Base-by-base conservation (phyloP, 345 rosid genomes). In the Ailanthus altissimus region DNA sequence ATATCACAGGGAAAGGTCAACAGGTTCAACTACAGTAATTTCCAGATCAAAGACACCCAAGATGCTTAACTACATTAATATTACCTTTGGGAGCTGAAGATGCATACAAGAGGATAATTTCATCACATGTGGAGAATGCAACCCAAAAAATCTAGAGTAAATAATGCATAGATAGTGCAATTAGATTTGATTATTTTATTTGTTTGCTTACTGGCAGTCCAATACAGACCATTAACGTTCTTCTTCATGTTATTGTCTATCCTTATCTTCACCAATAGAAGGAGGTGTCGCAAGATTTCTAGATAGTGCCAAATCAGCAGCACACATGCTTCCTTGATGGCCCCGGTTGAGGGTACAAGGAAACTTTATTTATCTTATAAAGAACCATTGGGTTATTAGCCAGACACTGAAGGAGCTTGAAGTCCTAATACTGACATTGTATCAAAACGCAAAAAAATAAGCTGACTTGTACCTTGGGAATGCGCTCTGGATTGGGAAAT, bases 401-500 rank as follows among this genome's bases (percentile, higher is more conserved):
- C 60, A 70, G 18, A 67, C 18, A 12, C 67, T 40, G 3, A 40
- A 40, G 64, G 74, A 42, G 42, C 54, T 46, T 14, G 25, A 13
- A 75, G 16, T 13, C 46, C 47, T 23, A 32, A 40, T 56, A 14
- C 2, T 43, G 65, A 45, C 1, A 0, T 7, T 8, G 32, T 21
- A 53, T 59, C 36, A 66, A 45, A 74, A 13, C 28, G 56, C 46
- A 63, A 46, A 60, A 38, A 70, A 66, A 68, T 58, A 28, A 75
- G 61, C 68, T 38, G 13, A 28, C 23, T 26, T 12, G 26, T 84
- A 92, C 98, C 97, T 96, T 94, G n/a, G 97, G 95, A 64, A 92
- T 72, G 79, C 99, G 97, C 80, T 97, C 99, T 64, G 98, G 99
- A 87, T 92, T 92, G 10, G 97, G 95, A 78, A 97, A 97, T 71